These are phyloP conservation scores for Pythium graminicola DNA, from an alignment of 352 stramenopile species.

Conservation along the genomic window DNA sequence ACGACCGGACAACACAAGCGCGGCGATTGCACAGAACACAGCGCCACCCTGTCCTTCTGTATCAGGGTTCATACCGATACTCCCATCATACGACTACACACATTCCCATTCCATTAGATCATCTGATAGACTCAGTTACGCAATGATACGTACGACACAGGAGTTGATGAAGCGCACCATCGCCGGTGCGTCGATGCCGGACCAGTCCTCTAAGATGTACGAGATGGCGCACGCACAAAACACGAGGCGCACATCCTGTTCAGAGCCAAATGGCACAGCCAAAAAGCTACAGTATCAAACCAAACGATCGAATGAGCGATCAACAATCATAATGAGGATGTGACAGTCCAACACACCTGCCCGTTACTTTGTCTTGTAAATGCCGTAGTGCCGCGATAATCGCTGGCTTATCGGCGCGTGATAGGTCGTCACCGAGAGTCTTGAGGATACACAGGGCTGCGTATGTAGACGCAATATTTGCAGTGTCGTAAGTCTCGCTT, in stretches of 20 bases:
- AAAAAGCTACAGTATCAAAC: constrained; percentile 44
- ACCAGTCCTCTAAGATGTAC: constrained; percentile 83
- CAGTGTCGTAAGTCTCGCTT: constrained; percentile 72
- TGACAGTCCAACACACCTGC: too few species aligned
- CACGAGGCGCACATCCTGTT: constrained; percentile 87
- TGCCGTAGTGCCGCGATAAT: constrained; percentile 54
- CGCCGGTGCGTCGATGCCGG: constrained; percentile 49
- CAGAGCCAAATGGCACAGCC: constrained; percentile 56
- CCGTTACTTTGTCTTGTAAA: constrained; percentile 70
- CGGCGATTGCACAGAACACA: constrained; percentile 64
- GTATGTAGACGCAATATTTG: constrained; percentile 84
- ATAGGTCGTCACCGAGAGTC: constrained; percentile 80
- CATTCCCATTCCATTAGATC: constrained; percentile 8
- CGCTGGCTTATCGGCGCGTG: constrained; percentile 61
- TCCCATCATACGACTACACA: constrained; percentile 67
- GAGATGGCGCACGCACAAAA: constrained; percentile 87
- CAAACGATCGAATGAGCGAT: background rate
- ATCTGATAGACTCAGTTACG: background rate
- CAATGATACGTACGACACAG: constrained; percentile 48
- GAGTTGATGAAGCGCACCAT: constrained; percentile 80
- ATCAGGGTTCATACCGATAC: constrained; percentile 61
- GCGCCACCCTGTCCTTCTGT: constrained; percentile 72
- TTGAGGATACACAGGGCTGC: constrained; percentile 74
- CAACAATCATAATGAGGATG: too few species aligned
- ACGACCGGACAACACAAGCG: constrained; percentile 58